Evolutionary conservation across 1,284 basidiomycete genomes (phyloP), one percentile per base, ranked within the genome.

Genomic region (Irpex sp.): DNA sequence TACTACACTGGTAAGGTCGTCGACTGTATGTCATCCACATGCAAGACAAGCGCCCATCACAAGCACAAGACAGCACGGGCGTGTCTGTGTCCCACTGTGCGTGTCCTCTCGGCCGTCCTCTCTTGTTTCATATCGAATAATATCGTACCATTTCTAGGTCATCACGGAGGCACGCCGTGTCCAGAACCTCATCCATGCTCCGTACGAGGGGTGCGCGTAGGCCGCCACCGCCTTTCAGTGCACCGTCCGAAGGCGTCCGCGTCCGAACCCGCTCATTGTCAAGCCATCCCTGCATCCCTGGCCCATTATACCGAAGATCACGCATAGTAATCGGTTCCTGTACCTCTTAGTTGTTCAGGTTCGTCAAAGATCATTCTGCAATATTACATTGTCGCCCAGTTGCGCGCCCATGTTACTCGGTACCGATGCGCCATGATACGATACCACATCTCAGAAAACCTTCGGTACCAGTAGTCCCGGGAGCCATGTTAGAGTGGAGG

Each of bases 1-100:
- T 87, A 86, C 71, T 85, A 79, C 69, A 85, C 86, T 21, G 86
- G 86, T 26, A 78, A 82, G 62, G 76, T 78, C 8, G 68, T 69
- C n/a, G 86, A 88, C 70, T 88, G 86, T 68, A 72, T 74, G 58
- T 80, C 78, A 2, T 69, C 71, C 4, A 70, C 70, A 36, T 88
- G 86, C 76, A 86, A 82, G 69, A 80, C 82, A 2, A 87, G 85
- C 67, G 71, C 72, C 17, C 74, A 76, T 8, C 86, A 88, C 70
- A 82, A 78, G 68, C 86, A 88, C 71, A 81, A 77, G 68, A 81
- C 79, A 2, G 79, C 81, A 1, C 73, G 65, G 44, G 80, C 79
- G 58, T 87, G 86, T 66, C 75, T 77, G 40, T 87, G 85, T 62
- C 70, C 75, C 13, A 62, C 66, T 36, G 73, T 73, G 58, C 31